Percentiles rank a stretch among this genome's conserved stretches.
phyloP scores from a whole-genome alignment of 2,329 filamentous ascomycete genomes.

The Colletotrichum sp. region DNA sequence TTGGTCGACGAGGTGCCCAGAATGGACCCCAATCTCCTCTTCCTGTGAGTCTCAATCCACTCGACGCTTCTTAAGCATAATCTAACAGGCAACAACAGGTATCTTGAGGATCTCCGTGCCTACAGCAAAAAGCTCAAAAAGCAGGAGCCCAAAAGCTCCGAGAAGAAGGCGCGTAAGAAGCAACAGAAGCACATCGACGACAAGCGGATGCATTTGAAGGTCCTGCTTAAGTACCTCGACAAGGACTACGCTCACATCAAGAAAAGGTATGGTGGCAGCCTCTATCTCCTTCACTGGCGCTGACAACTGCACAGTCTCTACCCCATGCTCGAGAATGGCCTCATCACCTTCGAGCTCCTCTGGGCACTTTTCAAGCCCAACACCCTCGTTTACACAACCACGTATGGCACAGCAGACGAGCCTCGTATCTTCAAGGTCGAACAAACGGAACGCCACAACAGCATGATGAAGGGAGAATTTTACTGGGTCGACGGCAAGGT shows the following conservation, averaged over 20 bases:
- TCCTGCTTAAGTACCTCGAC: slow-evolving; percentile 78
- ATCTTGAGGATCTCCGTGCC: slow-evolving; percentile 77
- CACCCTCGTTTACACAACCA: slow-evolving; percentile 77
- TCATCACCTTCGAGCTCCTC: slow-evolving; percentile 86
- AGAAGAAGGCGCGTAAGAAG: slow-evolving; percentile 65
- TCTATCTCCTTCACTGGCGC: background rate
- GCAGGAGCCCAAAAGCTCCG: slow-evolving; percentile 50
- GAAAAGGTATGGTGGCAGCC: slow-evolving; percentile 49
- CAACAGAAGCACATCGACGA: slow-evolving; percentile 60
- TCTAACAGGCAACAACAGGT: slow-evolving; percentile 45
- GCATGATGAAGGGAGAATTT: slow-evolving; percentile 74
- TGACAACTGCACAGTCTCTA: slow-evolving; percentile 60
- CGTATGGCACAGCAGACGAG: slow-evolving; percentile 78
- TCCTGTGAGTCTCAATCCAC: slow-evolving; percentile 51
- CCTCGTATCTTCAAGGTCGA: slow-evolving; percentile 85
- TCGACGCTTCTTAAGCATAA: background rate
- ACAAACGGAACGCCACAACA: slow-evolving; percentile 71
- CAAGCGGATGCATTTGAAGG: slow-evolving; percentile 70
- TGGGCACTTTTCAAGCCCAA: slow-evolving; percentile 92
- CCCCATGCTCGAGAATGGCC: slow-evolving; percentile 78
- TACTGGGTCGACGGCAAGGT: slow-evolving; percentile 76
- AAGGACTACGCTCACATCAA: slow-evolving; percentile 81
- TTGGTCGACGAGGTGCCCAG: slow-evolving; percentile 81
- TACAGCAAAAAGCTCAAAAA: slow-evolving; percentile 69
- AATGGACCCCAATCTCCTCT: slow-evolving; percentile 73